Evolutionary conservation across 352 stramenopile genomes (phyloP).

Genomic region (Phytophthora tentaculata): DNA sequence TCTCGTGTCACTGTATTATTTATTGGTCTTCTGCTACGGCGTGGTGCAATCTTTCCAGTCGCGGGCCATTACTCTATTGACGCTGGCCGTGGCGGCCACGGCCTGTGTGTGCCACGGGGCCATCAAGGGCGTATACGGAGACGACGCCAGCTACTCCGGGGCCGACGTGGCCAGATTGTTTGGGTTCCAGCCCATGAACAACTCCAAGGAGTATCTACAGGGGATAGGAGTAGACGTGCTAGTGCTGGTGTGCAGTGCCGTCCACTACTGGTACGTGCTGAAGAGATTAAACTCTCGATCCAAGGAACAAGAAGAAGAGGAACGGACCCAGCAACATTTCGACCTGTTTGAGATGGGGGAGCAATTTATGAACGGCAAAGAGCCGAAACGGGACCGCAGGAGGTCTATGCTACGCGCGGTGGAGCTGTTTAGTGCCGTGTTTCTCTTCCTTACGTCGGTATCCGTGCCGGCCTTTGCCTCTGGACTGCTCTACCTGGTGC

Average conservation of each 20-base stretch:
- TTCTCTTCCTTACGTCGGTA: conserved; percentile 72
- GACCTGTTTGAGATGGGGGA: conserved; percentile 70
- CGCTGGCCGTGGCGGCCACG: conserved; percentile 50
- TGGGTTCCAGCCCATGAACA: conserved; percentile 51
- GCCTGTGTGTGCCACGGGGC: conserved; percentile 56
- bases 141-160: conserved; percentile 20
- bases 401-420: conserved; percentile 40
- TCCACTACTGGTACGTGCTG: conserved; percentile 77
- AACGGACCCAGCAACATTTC: conserved; percentile 45
- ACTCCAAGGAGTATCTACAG: conserved; percentile 43
- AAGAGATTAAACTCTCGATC: conserved; percentile 34
- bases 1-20: conserved; percentile 70
- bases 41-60: conserved; percentile 74
- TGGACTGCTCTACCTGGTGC: conserved; percentile 62
- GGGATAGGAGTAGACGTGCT: conserved; percentile 68
- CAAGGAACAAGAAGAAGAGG: conserved; percentile 38
- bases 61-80: conserved; percentile 44
- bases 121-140: conserved; percentile 27
- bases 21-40: conserved; percentile 71
- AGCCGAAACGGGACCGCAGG: conserved; percentile 35
- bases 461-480: conserved; percentile 63
- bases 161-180: conserved; percentile 43
- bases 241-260: conserved; percentile 53
- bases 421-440: conserved; percentile 51
- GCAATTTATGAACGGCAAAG: conserved; percentile 38